A percentile compares a stretch with the other conserved stretches of the same genome.
Conservation (phyloP, 306 rosid species). For the Malus sylvestris region DNA sequence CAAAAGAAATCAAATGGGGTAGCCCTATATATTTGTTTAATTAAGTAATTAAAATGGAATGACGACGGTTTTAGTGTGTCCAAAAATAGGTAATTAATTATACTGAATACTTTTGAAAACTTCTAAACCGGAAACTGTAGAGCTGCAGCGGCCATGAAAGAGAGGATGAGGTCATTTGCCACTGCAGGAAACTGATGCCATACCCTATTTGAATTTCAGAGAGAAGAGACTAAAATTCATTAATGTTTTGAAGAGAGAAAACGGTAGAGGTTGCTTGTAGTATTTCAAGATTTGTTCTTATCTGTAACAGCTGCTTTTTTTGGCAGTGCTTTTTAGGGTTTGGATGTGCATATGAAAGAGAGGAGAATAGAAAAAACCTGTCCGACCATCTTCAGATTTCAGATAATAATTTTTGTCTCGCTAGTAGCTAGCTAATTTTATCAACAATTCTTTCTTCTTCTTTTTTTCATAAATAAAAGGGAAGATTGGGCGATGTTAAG, state of each 20-base stretch:
- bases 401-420: not conserved
- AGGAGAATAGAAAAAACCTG: not conserved
- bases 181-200: not conserved
- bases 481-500: not conserved
- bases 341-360: not conserved
- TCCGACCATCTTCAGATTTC: not conserved
- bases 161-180: not conserved
- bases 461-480: too few species aligned
- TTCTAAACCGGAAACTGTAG: not conserved
- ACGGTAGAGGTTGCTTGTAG: not conserved
- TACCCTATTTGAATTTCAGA: not conserved
- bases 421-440: not conserved
- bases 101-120: not conserved
- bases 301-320: not conserved
- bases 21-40: not conserved
- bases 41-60: not conserved
- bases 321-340: not conserved
- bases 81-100: not conserved
- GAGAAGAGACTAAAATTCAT: not conserved
- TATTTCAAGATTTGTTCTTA: not conserved
- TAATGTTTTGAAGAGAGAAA: not conserved
- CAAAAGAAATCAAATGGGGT: conserved; percentile 20
- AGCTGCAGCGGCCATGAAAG: not conserved
- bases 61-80: not conserved
- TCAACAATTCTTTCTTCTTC: too few species aligned